A percentile compares a stretch with the other conserved stretches of the same genome.
Evolutionary conservation across 2,329 filamentous ascomycete genomes (phyloP).

Genomic region (Teratosphaeria pseudoeucalypti): DNA sequence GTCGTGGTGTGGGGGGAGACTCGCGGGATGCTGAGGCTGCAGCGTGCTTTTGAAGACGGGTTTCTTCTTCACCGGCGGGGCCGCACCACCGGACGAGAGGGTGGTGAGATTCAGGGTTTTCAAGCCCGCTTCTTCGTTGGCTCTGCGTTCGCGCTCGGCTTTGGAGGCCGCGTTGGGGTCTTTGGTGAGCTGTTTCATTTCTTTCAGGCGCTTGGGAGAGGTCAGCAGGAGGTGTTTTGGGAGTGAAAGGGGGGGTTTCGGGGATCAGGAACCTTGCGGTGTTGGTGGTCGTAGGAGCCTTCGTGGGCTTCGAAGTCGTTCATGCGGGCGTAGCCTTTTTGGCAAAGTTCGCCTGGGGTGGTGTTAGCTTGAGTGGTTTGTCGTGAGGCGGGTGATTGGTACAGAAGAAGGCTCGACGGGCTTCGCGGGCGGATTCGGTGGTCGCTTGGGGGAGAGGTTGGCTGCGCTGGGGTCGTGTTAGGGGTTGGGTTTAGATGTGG

Average conservation of each 20-base stretch:
- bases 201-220: conserved; percentile 52
- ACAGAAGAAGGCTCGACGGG: conserved; percentile 72
- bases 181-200: conserved; percentile 75
- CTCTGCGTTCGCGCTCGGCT: conserved; percentile 45
- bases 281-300: conserved; percentile 86
- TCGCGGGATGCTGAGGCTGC: conserved; percentile 14
- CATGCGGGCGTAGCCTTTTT: conserved; percentile 89
- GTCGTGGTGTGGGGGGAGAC: conserved; percentile 1
- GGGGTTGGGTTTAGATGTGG: background rate
- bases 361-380: background rate
- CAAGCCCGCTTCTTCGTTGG: conserved; percentile 51
- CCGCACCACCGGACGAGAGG: background rate
- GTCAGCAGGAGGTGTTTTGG: background rate
- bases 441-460: conserved; percentile 23
- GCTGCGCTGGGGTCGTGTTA: conserved; percentile 13
- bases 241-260: background rate
- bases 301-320: conserved; percentile 95
- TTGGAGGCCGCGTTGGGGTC: conserved; percentile 56
- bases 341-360: conserved; percentile 59
- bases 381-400: background rate
- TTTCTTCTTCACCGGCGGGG: conserved; percentile 19
- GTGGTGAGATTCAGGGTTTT: conserved; percentile 44
- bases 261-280: conserved; percentile 54
- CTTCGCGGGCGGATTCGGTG: conserved; percentile 59
- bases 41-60: conserved; percentile 22